phyloP scores from a whole-genome alignment of 2,329 filamentous ascomycete genomes.

The Pseudophaeomoniella oleicola region DNA sequence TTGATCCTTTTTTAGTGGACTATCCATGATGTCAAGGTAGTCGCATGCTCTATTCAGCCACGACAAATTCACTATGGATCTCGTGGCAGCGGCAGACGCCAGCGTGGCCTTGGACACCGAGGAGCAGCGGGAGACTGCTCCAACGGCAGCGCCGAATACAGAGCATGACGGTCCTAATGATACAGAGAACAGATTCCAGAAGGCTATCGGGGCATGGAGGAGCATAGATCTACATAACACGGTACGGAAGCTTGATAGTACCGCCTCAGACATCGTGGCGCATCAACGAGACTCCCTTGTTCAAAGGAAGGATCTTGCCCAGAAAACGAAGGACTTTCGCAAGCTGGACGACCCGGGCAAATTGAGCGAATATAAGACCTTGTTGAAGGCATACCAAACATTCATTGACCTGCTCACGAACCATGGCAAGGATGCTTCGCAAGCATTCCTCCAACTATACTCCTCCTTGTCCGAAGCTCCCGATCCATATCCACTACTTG shows the following conservation, averaged over 20 bases:
- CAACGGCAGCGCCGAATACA: conserved; percentile 5
- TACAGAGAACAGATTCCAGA: conserved; percentile 85
- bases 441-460: conserved; percentile 84
- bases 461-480: conserved; percentile 88
- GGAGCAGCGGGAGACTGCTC: background rate
- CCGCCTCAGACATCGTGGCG: conserved; percentile 85
- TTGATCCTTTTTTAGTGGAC: too few relatives aligned
- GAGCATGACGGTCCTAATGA: conserved; percentile 25
- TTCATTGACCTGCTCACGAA: conserved; percentile 96
- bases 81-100: background rate
- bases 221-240: conserved; percentile 76
- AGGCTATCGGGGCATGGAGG: conserved; percentile 90
- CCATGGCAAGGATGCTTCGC: conserved; percentile 87
- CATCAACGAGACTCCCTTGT: conserved; percentile 93
- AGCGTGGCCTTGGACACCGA: background rate
- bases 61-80: too few relatives aligned
- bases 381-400: conserved; percentile 90
- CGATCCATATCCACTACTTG: conserved; percentile 88
- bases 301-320: conserved; percentile 91
- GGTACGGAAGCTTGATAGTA: conserved; percentile 73
- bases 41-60: too few relatives aligned
- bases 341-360: conserved; percentile 85
- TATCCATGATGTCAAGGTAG: too few relatives aligned
- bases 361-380: conserved; percentile 70
- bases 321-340: conserved; percentile 95